Percentiles rank a stretch among this genome's conserved stretches.
phyloP scores from a whole-genome alignment of 2,329 filamentous ascomycete species.

The Talaromyces atroroseus region DNA sequence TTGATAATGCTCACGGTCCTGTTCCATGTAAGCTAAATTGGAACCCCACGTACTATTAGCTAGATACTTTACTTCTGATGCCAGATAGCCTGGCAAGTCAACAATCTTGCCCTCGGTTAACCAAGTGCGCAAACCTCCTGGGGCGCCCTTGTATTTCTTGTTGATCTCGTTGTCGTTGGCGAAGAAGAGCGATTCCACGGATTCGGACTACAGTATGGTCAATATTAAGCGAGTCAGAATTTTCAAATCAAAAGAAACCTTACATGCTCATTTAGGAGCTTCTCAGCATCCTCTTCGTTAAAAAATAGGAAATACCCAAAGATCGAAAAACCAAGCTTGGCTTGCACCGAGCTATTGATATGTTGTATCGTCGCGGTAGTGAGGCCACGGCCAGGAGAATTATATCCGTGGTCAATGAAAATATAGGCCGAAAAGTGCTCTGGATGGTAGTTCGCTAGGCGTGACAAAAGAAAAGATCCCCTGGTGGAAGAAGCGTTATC shows the following conservation, averaged over 20 bases:
- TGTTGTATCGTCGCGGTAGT: slow-evolving; percentile 16
- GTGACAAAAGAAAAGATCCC: slow-evolving; percentile 22
- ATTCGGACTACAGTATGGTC: slow-evolving; percentile 14
- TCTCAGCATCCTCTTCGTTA: slow-evolving; percentile 12
- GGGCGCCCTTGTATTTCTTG: slow-evolving; percentile 18
- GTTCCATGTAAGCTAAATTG: slow-evolving; percentile 1
- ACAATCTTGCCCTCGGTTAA: slow-evolving; percentile 16
- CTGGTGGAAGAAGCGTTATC: neutral
- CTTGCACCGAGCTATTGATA: slow-evolving; percentile 19
- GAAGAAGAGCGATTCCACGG: slow-evolving; percentile 23
- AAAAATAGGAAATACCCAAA: slow-evolving; percentile 24
- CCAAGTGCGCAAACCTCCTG: slow-evolving; percentile 20
- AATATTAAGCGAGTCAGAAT: neutral
- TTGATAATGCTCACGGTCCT: slow-evolving; percentile 15
- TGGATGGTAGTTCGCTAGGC: slow-evolving; percentile 22
- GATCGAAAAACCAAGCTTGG: slow-evolving; percentile 18
- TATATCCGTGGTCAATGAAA: slow-evolving; percentile 11
- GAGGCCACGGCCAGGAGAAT: slow-evolving; percentile 17
- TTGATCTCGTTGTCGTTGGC: slow-evolving; percentile 17
- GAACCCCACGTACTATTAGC: neutral
- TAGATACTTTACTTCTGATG: slow-evolving; percentile 14
- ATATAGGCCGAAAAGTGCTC: slow-evolving; percentile 16
- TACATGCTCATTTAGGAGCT: slow-evolving; percentile 22
- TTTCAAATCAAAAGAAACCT: slow-evolving; percentile 2
- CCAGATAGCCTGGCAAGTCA: slow-evolving; percentile 17